Conservation (phyloP, 1,139 yeast genomes). For the Pichiaceae sp. region DNA sequence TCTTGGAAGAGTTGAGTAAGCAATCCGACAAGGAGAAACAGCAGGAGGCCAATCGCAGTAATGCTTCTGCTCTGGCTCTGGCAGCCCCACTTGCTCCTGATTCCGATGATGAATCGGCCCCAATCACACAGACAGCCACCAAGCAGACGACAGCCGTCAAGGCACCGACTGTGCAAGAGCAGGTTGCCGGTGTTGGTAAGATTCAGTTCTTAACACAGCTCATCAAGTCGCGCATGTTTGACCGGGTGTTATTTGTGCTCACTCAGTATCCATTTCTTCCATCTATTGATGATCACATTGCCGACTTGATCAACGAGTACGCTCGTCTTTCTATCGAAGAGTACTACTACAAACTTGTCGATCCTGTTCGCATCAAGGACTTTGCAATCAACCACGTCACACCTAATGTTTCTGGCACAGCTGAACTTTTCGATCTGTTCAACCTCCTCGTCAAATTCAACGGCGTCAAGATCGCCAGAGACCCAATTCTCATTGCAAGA, state of each 20-base stretch:
- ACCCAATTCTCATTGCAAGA: slow-evolving; percentile 43
- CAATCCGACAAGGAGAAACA: slow-evolving; percentile 45
- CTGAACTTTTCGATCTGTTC: slow-evolving; percentile 38
- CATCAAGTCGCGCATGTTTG: slow-evolving; percentile 54
- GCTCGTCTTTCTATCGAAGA: slow-evolving; percentile 45
- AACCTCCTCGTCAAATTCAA: slow-evolving; percentile 44
- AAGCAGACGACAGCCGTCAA: not conserved
- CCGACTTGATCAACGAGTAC: slow-evolving; percentile 42
- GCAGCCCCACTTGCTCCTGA: slow-evolving; percentile 81
- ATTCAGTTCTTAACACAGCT: slow-evolving; percentile 43
- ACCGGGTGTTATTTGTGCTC: slow-evolving; percentile 56
- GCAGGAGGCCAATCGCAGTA: slow-evolving; percentile 55
- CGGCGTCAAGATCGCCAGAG: slow-evolving; percentile 50
- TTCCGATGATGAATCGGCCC: slow-evolving; percentile 34
- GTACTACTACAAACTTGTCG: slow-evolving; percentile 27
- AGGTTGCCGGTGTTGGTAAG: slow-evolving; percentile 21
- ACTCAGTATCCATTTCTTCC: slow-evolving; percentile 58
- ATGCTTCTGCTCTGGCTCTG: slow-evolving; percentile 73
- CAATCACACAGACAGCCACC: not conserved
- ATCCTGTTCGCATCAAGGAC: slow-evolving; percentile 3
- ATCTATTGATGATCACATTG: slow-evolving; percentile 43
- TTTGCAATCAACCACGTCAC: slow-evolving; percentile 10
- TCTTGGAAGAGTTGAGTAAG: slow-evolving; percentile 34
- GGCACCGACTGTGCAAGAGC: slow-evolving; percentile 9
- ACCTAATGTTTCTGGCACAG: slow-evolving; percentile 30